phyloP scores from a whole-genome alignment of 1,284 basidiomycete species.

The Inonotus obliquus region DNA sequence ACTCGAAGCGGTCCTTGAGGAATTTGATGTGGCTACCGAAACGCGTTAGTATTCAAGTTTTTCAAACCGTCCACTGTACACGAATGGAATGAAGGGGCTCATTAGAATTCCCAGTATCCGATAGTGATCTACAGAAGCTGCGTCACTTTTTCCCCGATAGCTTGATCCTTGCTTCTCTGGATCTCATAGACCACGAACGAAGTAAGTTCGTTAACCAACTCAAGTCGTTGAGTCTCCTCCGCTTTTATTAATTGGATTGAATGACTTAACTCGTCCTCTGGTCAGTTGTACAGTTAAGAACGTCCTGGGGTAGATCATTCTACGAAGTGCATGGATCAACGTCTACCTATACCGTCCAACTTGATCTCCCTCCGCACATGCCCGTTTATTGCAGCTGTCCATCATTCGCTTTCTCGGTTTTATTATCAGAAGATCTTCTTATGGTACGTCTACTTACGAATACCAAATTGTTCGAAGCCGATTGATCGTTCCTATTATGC shows the following conservation, averaged over 20 bases:
- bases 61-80: too few species aligned
- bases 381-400: slow-evolving; percentile 70
- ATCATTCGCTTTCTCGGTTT: slow-evolving; percentile 58
- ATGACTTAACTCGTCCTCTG: too few species aligned
- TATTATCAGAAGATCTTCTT: slow-evolving; percentile 53
- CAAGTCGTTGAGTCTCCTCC: not conserved
- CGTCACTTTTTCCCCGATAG: slow-evolving; percentile 55
- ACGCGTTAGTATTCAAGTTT: slow-evolving; percentile 26
- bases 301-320: slow-evolving; percentile 50
- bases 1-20: slow-evolving; percentile 30
- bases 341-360: slow-evolving; percentile 55
- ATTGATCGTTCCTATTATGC: not conserved
- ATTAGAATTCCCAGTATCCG: slow-evolving; percentile 37
- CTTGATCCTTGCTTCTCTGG: slow-evolving; percentile 61
- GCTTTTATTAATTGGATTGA: not conserved
- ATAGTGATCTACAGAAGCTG: slow-evolving; percentile 51
- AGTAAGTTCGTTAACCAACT: slow-evolving; percentile 35
- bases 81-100: not conserved
- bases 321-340: slow-evolving; percentile 66
- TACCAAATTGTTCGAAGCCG: not conserved
- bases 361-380: slow-evolving; percentile 39
- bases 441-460: slow-evolving; percentile 44
- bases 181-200: slow-evolving; percentile 60
- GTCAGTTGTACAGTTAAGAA: slow-evolving; percentile 58
- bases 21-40: slow-evolving; percentile 24